A percentile compares a stretch with the other conserved stretches of the same genome.
Conservation (phyloP, 139 green algal genomes). For the Dunaliella primolecta region DNA sequence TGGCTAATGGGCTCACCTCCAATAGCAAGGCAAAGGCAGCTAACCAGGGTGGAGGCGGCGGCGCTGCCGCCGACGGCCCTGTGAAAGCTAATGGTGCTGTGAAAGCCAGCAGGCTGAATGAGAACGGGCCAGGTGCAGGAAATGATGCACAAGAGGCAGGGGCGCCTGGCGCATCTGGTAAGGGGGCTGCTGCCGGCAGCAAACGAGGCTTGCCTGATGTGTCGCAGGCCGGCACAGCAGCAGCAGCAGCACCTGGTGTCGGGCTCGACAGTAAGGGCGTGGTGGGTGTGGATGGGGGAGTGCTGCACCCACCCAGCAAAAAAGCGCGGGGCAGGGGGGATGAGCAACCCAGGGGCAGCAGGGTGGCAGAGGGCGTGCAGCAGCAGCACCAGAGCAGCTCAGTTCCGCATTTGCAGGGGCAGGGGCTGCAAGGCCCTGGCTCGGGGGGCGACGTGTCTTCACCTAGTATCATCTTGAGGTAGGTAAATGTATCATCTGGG, state of each 20-base stretch:
- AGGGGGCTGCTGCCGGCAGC: not conserved
- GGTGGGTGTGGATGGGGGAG: not conserved
- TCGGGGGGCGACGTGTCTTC: not conserved
- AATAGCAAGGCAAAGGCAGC: no score
- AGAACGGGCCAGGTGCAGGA: no score
- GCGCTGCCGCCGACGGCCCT: no score
- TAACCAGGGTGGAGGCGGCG: no score
- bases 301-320: not conserved
- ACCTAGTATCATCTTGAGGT: no score
- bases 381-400: not conserved
- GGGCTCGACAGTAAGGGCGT: no score
- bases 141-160: not conserved
- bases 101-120: no score
- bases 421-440: not conserved
- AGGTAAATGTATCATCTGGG: no score
- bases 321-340: not conserved
- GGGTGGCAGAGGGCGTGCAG: not conserved
- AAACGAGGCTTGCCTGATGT: not conserved
- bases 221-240: no score
- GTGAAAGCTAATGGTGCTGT: no score
- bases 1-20: not conserved
- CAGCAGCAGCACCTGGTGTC: not conserved
- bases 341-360: not conserved
- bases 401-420: not conserved
- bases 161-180: not conserved